Base-by-base conservation (phyloP, 2,329 filamentous ascomycete genomes). In the Alternaria triticimaculans region DNA sequence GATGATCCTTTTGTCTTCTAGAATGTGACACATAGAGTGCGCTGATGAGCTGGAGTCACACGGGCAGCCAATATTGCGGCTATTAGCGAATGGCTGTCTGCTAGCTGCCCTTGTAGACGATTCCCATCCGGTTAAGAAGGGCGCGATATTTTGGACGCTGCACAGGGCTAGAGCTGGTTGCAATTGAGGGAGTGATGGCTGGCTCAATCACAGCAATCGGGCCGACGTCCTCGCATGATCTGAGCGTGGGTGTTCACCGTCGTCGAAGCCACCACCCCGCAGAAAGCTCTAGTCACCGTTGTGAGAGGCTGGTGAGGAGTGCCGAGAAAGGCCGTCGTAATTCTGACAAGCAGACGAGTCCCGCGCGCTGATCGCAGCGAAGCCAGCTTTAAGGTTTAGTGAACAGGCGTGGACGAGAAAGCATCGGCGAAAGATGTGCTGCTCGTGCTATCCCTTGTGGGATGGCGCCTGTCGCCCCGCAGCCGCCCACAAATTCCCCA, bases 371-470 rank as follows among this genome's bases (percentile, higher is more conserved):
- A 67, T 72, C 60, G 66, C 62, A 55, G 37, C 61, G 30, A 56
- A 30, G 49, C 55, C 41, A 23, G 37, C 37, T 60, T 69, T 58
- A 58, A 58, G 62, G 69, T 53, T 58, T 76, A 73, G 75, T 67
- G 71, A 66, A 65, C 54, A 65, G 37, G 53, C 49, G 37, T 25
- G 49, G 60, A 74, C 75, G 74, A 77, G 77, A 77, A 76, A 65
- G 67, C 66, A 66, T 72, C 75, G 76, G 76, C 69, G 65, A 64
- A 41, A 49, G 53, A 62, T 58, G 56, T 57, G 62, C 58, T 60
- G 63, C 46, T 62, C 51, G 61, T 62, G 56, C 57, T 53, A 63
- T 65, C 58, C 56, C 60, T 64, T 64, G 61, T 58, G 64, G 68
- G 55, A 65, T 62, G 65, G 67, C 63, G 66, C 54, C 63, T 64